Conservation (phyloP, 2,329 filamentous ascomycete species). For the Drechslerella coelobrocha region DNA sequence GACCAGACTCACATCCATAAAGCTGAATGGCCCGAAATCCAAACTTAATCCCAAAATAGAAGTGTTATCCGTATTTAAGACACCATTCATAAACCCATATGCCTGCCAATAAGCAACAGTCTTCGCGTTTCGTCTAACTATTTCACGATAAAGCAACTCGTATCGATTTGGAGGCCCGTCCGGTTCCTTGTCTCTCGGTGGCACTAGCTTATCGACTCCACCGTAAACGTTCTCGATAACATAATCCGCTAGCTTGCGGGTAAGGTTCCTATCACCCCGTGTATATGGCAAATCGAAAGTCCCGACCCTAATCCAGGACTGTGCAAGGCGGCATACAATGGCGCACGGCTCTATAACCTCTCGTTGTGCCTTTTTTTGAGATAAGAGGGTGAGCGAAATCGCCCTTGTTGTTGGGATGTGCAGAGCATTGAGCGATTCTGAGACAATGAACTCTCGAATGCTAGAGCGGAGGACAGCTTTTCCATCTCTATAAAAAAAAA, state of each 20-base stretch:
- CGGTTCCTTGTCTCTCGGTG: slow-evolving; percentile 68
- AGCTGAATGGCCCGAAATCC: slow-evolving; percentile 96
- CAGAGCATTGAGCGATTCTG: slow-evolving; percentile 83
- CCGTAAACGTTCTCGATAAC: slow-evolving; percentile 83
- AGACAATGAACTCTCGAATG: slow-evolving; percentile 92
- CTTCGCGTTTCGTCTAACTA: slow-evolving; percentile 81
- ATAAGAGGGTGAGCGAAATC: slow-evolving; percentile 78
- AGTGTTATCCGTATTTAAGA: slow-evolving; percentile 97
- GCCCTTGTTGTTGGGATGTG: slow-evolving; percentile 86
- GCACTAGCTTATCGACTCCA: slow-evolving; percentile 64
- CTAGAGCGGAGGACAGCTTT: slow-evolving; percentile 91
- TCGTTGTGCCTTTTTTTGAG: slow-evolving; percentile 73
- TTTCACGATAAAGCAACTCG: slow-evolving; percentile 82
- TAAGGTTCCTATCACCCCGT: slow-evolving; percentile 76
- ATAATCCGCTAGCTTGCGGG: slow-evolving; percentile 79
- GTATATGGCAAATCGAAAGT: slow-evolving; percentile 91
- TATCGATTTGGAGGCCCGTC: slow-evolving; percentile 79
- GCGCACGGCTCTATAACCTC: slow-evolving; percentile 88
- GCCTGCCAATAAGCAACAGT: slow-evolving; percentile 95
- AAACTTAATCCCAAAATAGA: slow-evolving; percentile 87
- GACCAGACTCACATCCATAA: slow-evolving; percentile 70
- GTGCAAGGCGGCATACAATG: slow-evolving; percentile 88
- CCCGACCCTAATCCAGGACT: slow-evolving; percentile 90
- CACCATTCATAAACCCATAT: slow-evolving; percentile 99
- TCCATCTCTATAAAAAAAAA: slow-evolving; percentile 66